Evolutionary conservation across 495 filamentous ascomycete genomes (phyloP).

Genomic region (Lasiosphaeria miniovina): DNA sequence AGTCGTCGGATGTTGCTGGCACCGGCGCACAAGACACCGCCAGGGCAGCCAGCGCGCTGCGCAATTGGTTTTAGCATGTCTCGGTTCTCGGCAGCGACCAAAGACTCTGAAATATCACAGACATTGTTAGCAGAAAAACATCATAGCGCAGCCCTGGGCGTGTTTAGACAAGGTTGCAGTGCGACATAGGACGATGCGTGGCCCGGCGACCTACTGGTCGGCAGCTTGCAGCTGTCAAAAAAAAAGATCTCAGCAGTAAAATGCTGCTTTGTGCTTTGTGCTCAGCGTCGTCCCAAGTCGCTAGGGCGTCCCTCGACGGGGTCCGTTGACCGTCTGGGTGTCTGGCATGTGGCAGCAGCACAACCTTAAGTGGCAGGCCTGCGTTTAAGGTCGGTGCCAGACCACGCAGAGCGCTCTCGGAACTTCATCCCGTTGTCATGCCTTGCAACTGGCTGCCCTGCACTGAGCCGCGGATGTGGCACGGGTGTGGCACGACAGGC

Average conservation of each 20-base stretch:
- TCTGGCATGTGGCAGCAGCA: conserved; percentile 6
- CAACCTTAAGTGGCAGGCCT: conserved; percentile 10
- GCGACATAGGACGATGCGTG: conserved; percentile 9
- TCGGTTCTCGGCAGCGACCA: conserved; percentile 6
- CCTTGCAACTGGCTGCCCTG: conserved; percentile 26
- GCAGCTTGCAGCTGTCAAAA: conserved; percentile 8
- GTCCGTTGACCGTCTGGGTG: background rate
- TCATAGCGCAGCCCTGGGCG: conserved; percentile 10
- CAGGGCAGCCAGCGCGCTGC: background rate
- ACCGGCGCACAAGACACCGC: too few relatives aligned
- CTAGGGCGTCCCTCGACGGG: conserved; percentile 2
- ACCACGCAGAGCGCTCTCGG: conserved; percentile 18
- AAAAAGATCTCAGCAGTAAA: background rate
- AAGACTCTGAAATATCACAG: conserved; percentile 2
- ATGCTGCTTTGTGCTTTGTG: background rate
- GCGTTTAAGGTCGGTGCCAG: conserved; percentile 18
- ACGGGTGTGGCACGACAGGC: conserved; percentile 20
- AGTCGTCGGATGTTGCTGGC: background rate
- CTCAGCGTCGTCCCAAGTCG: conserved; percentile 21
- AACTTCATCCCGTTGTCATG: conserved; percentile 30
- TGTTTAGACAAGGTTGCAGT: conserved; percentile 1
- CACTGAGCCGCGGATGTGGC: conserved; percentile 21
- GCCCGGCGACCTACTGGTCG: background rate
- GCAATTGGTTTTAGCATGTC: background rate
- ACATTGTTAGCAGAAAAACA: conserved; percentile 11